Evolutionary conservation across 2,329 filamentous ascomycete genomes (phyloP).

Genomic region (Orbilia blumenaviensis): DNA sequence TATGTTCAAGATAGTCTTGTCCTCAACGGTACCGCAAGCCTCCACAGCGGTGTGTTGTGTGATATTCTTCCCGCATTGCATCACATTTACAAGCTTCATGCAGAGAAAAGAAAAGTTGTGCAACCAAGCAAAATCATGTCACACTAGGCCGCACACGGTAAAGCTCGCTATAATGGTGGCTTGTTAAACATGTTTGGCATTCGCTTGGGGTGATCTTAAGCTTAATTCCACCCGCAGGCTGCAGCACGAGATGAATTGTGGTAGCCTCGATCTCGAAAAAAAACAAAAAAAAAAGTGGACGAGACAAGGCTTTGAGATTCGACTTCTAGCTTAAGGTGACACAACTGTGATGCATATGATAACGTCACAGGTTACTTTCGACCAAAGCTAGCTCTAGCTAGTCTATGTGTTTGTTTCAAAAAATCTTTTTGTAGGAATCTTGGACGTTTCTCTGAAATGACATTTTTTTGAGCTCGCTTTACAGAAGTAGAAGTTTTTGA

Average conservation of each 20-base stretch:
- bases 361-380: background rate
- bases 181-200: background rate
- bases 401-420: background rate
- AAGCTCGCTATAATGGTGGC: background rate
- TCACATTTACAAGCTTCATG: too few species aligned
- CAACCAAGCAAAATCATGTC: background rate
- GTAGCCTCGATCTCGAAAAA: background rate
- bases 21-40: too few species aligned
- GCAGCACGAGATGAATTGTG: background rate
- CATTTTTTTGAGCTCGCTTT: constrained; percentile 9
- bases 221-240: background rate
- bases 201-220: constrained; percentile 1
- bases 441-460: background rate
- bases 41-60: constrained; percentile 6
- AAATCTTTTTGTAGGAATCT: background rate
- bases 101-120: constrained; percentile 12
- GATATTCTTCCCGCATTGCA: background rate
- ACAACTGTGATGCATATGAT: too few species aligned
- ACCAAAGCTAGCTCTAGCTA: too few species aligned
- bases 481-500: background rate
- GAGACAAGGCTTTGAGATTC: too few species aligned
- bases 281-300: background rate
- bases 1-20: too few species aligned
- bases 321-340: too few species aligned
- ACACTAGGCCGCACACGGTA: constrained; percentile 1